phyloP scores from a whole-genome alignment of 495 filamentous ascomycete species.

The Lophiotrema nucula region DNA sequence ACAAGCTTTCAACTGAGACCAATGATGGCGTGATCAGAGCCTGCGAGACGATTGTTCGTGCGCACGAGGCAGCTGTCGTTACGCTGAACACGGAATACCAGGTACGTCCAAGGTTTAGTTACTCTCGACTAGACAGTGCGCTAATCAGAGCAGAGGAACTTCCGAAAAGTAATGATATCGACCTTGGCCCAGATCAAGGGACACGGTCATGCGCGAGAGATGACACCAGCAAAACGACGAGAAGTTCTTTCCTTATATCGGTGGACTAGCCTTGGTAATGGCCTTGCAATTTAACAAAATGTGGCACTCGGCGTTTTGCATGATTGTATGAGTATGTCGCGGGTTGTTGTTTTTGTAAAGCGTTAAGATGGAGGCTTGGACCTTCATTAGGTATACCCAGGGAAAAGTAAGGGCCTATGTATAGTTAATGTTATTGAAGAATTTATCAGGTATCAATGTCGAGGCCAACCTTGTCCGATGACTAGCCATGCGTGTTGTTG shows the following conservation, averaged over 20 bases:
- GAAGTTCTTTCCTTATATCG: slow-evolving; percentile 32
- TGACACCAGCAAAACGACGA: slow-evolving; percentile 26
- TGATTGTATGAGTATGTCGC: background rate
- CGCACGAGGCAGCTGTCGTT: slow-evolving; percentile 60
- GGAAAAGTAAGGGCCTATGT: background rate
- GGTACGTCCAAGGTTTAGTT: slow-evolving; percentile 38
- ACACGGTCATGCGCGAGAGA: slow-evolving; percentile 18
- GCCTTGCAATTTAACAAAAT: slow-evolving; percentile 24
- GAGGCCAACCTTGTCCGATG: no score
- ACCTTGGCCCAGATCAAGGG: slow-evolving; percentile 29
- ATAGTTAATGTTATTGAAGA: background rate
- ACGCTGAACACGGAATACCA: slow-evolving; percentile 62
- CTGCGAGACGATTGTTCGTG: slow-evolving; percentile 59
- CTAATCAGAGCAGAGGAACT: slow-evolving; percentile 22
- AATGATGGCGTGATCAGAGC: slow-evolving; percentile 53
- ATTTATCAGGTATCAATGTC: no score
- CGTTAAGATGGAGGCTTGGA: background rate
- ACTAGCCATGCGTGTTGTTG: no score
- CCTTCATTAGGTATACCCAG: slow-evolving; percentile 1
- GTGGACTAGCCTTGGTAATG: slow-evolving; percentile 27
- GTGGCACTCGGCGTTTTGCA: background rate
- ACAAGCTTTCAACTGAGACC: slow-evolving; percentile 56
- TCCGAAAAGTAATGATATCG: slow-evolving; percentile 33
- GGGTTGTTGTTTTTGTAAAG: background rate
- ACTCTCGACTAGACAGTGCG: background rate